Percentiles rank a stretch among this genome's conserved stretches.
Conservation (phyloP, 768 basidiomycete species). For the Lactarius vividus region DNA sequence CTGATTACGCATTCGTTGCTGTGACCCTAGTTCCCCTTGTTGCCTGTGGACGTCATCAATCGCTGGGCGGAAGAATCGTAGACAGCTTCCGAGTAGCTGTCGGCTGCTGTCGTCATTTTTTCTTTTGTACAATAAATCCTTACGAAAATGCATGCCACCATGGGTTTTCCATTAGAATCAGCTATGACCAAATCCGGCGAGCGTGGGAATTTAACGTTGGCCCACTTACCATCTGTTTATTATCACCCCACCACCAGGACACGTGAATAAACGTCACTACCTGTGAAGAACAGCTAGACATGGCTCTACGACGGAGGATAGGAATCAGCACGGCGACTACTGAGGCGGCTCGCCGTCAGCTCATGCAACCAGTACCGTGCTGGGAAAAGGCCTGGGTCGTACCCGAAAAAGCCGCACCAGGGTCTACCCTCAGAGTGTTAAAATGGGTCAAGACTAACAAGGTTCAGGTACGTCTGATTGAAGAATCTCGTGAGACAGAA, state of each 20-base stretch:
- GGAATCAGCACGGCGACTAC: slow-evolving; percentile 74
- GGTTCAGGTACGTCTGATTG: slow-evolving; percentile 52
- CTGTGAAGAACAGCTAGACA: slow-evolving; percentile 31
- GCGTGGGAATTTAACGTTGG: neutral
- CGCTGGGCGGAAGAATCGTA: slow-evolving; percentile 56
- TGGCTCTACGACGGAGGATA: slow-evolving; percentile 74
- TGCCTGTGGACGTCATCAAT: slow-evolving; percentile 45
- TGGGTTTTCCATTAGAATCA: neutral
- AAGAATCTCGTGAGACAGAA: neutral
- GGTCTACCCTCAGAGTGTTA: slow-evolving; percentile 61
- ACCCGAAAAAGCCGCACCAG: slow-evolving; percentile 53
- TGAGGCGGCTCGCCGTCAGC: slow-evolving; percentile 75
- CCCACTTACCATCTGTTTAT: neutral
- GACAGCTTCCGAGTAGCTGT: neutral
- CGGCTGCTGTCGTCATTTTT: no score
- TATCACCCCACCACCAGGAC: neutral
- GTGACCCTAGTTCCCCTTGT: neutral
- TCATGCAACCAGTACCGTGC: slow-evolving; percentile 87
- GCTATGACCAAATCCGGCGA: slow-evolving; percentile 2
- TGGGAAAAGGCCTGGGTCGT: slow-evolving; percentile 79
- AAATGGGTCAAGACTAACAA: slow-evolving; percentile 83
- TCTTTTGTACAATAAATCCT: neutral
- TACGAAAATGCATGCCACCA: neutral
- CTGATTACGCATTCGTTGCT: neutral
- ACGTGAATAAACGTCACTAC: neutral